phyloP scores from a whole-genome alignment of 2,329 filamentous ascomycete genomes.

The Sporothrix sp. region DNA sequence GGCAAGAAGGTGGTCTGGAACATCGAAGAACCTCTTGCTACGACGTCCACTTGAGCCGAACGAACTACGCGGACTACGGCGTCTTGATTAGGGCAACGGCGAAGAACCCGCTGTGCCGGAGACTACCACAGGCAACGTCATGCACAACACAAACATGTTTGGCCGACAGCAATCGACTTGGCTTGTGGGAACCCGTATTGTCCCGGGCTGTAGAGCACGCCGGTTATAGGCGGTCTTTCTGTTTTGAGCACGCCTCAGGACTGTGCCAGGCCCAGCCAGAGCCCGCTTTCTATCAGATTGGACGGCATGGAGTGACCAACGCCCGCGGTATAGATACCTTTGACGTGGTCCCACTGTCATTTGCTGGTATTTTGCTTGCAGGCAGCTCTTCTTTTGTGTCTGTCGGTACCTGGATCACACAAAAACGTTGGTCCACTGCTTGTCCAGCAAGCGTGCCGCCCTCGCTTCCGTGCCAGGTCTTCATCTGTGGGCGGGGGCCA shows the following conservation, averaged over 20 bases:
- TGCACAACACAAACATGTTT: neutral
- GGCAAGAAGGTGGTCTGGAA: constrained; percentile 4
- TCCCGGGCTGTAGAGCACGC: no score
- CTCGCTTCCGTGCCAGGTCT: constrained; percentile 47
- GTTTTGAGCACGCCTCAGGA: neutral
- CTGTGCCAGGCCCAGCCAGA: constrained; percentile 24
- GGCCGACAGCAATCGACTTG: no score
- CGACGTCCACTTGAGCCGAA: neutral
- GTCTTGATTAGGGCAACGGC: neutral
- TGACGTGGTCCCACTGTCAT: constrained; percentile 30
- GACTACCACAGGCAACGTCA: neutral
- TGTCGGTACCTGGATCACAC: no score
- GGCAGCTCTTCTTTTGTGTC: constrained; percentile 26
- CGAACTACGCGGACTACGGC: neutral
- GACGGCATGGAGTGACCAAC: constrained; percentile 22
- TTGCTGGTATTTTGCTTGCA: constrained; percentile 29
- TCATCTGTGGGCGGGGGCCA: constrained; percentile 44
- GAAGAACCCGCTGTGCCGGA: neutral
- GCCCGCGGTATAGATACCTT: constrained; percentile 26
- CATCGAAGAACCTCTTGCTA: neutral
- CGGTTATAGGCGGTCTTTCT: no score
- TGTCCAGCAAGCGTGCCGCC: constrained; percentile 43
- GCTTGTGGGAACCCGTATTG: no score
- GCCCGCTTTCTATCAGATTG: constrained; percentile 22
- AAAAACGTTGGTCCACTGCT: constrained; percentile 45